Evolutionary conservation across 2,329 filamentous ascomycete species (phyloP), one percentile per base, ranked within the genome.

Genomic region (Tolypocladium tropicale): DNA sequence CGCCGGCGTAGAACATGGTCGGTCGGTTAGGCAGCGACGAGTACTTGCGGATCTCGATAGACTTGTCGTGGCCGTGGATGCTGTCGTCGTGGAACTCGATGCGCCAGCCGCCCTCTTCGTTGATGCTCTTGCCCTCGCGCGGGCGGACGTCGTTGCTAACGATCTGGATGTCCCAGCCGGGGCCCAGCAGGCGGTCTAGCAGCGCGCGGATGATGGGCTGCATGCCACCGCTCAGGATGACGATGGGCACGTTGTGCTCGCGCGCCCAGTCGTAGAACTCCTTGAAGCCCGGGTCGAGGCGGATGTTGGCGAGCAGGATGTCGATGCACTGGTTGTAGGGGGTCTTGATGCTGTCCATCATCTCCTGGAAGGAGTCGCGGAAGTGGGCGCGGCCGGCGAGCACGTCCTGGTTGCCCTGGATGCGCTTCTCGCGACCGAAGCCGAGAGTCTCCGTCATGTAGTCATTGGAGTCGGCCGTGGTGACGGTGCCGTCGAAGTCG

Each of bases 401-500:
- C 41, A 95, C 88, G 63, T 89, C 88, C 60, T 81, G 73, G 75
- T 95, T 96, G 61, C 84, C 83, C 68, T 85, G 74, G 56, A 80
- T 80, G 60, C 94, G 90, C 63, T 83, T 81, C 59, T 81, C 83
- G 32, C 72, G 67, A 53, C 94, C 94, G 68, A 86, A 96, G 60
- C 94, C 94, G 59, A 96, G 81, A 73, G 89, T 94, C 76, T 97
- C 94, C 57, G 92, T 96, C 84, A 93, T 77, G 71, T 73, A 82
- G 72, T 83, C 82, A 68, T 85, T 86, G 69, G 77, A 81, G 72
- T 86, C 83, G 65, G 81, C 76, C 55, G 78, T 80, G 52, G 93
- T 96, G 70, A 96, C 93, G 55, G 92, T 97, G 67, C 94, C 94
- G 74, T 99, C 94, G 70, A 97, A 97, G 76, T 99, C 94, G 64